Evolutionary conservation across 1,139 yeast species (phyloP), one percentile per base, ranked within the genome.

Genomic region (Blastobotrys serpentis): DNA sequence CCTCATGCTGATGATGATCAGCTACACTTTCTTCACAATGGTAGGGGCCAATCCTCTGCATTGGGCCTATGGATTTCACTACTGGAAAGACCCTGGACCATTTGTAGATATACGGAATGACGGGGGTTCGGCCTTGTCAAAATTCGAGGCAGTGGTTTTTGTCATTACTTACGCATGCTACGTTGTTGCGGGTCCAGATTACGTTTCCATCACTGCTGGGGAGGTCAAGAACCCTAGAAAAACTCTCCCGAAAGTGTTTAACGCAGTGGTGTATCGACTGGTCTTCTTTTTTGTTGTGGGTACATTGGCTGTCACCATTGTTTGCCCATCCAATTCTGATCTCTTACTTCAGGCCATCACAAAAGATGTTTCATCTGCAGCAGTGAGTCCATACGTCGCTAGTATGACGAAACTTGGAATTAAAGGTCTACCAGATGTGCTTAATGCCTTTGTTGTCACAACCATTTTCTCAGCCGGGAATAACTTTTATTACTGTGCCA

Each of bases 101-200:
- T 67, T 75, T 3, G 77, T 75, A 14, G 51, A 52, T 36, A 19
- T 19, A 19, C 40, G 40, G 8, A 23, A 36, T n/a, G 40, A 36
- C 14, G 40, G 40, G 3, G 40, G 40, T 3, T 17, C 23, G 25
- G 5, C 25, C 19, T 17, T 36, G 16, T 36, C 40, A 7, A 19
- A 37, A 6, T 64, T 64, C 40, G 76, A 72, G 38, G 77, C 10
- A 70, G 75, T 78, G 77, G 56, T 72, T 75, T 57, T 70, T 80
- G 8, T 80, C 75, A 21, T 71, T 42, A 84, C 82, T 6, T 81
- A 71, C 79, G 88, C 54, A 71, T 81, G 47, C 56, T 86, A 83
- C 66, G 81, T 89, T 10, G 78, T 85, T 56, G 89, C 88, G 7
- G 95, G 95, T 2, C 92, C 95, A 1, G 95, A 87, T 65, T 86